Evolutionary conservation across 1,284 basidiomycete genomes (phyloP), one percentile per base, ranked within the genome.

Genomic region (Meripilus lineatus): DNA sequence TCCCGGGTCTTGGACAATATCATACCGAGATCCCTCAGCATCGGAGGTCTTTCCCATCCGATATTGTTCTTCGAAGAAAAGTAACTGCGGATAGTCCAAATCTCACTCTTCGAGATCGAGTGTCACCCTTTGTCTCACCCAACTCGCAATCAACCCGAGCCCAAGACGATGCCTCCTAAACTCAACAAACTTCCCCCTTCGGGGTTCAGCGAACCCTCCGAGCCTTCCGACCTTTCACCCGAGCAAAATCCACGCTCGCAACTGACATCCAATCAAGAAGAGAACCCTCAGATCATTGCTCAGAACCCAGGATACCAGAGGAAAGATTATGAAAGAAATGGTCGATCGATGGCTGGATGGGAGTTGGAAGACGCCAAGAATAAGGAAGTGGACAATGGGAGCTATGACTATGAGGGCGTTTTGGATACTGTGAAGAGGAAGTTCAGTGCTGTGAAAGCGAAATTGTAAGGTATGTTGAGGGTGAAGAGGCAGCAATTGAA

Each of bases 201-300:
- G 4, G 46, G 48, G 17, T 58, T 59, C 50, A 47, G 57, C 20
- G 64, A 66, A 55, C 63, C 62, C 2, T 65, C 62, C 2, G 58
- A 65, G 53, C 64, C 63, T 14, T 60, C 62, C 11, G 38, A 56
- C 32, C 25, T 54, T 20, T 45, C 32, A 24, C 64, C 62, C 2
- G 58, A 52, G 39, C 58, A 65, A 45, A 56, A 57, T 41, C 52
- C 59, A 4, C 46, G 52, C 33, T 40, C 48, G 23, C 57, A 60
- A 50, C 44, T 61, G 38, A 53, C 54, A 7, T 44, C 47, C 10
- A 42, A 45, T 46, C 59, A 64, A 51, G 62, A 58, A 51, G 63
- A 65, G 59, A 63, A 67, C 50, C 61, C 63, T 25, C 63, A 65
- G 54, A 45, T 59, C 21, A 43, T 59, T 15, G 53, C 55, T 45